Conservation (phyloP, 805 yeast species). For the Maudiozyma barnettii region DNA sequence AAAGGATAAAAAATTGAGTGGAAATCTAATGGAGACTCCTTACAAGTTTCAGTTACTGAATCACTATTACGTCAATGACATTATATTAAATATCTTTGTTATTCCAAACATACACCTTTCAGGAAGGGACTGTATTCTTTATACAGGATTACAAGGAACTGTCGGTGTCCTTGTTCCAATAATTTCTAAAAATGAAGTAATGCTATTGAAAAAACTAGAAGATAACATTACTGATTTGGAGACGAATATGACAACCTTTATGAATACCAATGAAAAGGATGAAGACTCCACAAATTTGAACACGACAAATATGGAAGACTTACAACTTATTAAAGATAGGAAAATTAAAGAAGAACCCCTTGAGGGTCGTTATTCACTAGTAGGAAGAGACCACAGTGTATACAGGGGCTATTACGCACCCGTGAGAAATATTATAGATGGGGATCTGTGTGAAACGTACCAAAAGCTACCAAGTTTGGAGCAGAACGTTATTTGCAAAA, state of each 20-base stretch:
- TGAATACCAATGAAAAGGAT: slow-evolving; percentile 8
- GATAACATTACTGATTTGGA: slow-evolving; percentile 14
- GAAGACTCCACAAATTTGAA: slow-evolving; percentile 2
- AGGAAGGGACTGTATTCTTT: slow-evolving; percentile 58
- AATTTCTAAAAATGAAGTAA: slow-evolving; percentile 49
- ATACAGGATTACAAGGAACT: slow-evolving; percentile 74
- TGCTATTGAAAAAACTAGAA: slow-evolving; percentile 49
- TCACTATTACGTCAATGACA: slow-evolving; percentile 62
- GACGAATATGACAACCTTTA: background rate
- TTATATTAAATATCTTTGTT: slow-evolving; percentile 50
- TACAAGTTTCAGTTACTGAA: slow-evolving; percentile 41
- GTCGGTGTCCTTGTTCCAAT: slow-evolving; percentile 69
- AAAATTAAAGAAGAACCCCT: slow-evolving; percentile 1
- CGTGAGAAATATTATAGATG: slow-evolving; percentile 67
- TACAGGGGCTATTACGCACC: slow-evolving; percentile 82
- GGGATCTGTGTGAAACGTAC: slow-evolving; percentile 69
- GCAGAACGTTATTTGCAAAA: slow-evolving; percentile 23
- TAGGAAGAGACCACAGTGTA: slow-evolving; percentile 57
- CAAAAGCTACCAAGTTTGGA: slow-evolving; percentile 16
- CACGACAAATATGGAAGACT: slow-evolving; percentile 1
- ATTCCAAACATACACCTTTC: slow-evolving; percentile 24
- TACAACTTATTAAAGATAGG: background rate
- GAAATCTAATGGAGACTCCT: slow-evolving; percentile 30
- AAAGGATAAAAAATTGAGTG: slow-evolving; percentile 4
- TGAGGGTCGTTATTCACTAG: slow-evolving; percentile 31